Evolutionary conservation across 2,329 filamentous ascomycete genomes (phyloP).

Genomic region (Biscogniauxia marginata): DNA sequence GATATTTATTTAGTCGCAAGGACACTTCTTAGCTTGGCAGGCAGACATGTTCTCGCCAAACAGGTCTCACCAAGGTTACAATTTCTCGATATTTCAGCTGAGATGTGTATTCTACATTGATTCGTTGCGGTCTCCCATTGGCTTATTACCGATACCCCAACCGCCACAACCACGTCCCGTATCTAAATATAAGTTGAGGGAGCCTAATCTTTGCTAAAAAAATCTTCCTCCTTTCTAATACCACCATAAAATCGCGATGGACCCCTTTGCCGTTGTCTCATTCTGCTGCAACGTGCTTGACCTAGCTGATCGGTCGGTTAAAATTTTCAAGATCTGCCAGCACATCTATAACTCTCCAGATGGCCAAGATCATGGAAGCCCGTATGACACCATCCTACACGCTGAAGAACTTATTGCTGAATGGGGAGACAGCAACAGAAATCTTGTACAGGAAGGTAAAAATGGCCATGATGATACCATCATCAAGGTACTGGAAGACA

Average conservation of each 20-base stretch:
- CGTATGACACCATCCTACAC: not conserved
- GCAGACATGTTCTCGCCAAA: not conserved
- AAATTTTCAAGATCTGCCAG: not conserved
- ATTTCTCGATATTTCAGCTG: not conserved
- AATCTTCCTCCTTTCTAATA: not conserved
- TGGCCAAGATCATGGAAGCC: not conserved
- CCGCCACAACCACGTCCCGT: not conserved
- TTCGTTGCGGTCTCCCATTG: not conserved
- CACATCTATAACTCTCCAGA: not conserved
- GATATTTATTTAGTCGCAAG: constrained; percentile 40
- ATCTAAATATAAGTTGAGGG: not conserved
- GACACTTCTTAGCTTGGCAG: not conserved
- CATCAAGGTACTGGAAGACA: not conserved
- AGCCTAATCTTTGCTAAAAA: not conserved
- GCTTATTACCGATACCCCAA: too few relatives aligned
- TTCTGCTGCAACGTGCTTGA: constrained; percentile 1
- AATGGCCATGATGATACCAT: not conserved
- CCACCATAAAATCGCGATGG: not conserved
- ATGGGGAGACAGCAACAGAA: not conserved
- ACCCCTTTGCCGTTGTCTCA: not conserved
- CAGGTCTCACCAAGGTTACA: not conserved
- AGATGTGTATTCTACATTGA: not conserved
- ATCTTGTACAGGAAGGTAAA: not conserved
- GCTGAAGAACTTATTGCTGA: not conserved
- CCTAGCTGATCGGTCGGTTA: not conserved